phyloP scores from a whole-genome alignment of 2,329 filamentous ascomycete species.

The Botrytis deweyae region DNA sequence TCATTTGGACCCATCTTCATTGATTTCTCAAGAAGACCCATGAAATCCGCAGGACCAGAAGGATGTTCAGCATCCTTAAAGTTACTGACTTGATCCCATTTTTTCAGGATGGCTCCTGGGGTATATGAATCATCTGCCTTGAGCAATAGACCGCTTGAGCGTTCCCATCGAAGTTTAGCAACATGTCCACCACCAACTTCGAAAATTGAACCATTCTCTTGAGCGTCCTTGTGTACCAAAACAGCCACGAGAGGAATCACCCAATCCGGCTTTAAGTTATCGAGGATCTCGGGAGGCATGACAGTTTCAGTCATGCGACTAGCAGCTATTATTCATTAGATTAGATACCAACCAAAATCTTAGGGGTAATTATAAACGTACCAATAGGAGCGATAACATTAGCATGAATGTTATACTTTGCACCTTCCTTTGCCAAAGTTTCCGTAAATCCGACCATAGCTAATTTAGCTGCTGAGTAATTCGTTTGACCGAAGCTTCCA shows the following conservation, averaged over 20 bases:
- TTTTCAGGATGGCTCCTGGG: slow-evolving; percentile 80
- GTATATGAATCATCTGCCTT: slow-evolving; percentile 88
- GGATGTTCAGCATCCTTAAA: slow-evolving; percentile 84
- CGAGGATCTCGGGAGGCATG: slow-evolving; percentile 90
- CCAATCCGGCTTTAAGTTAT: slow-evolving; percentile 79
- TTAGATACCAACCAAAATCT: slow-evolving; percentile 26
- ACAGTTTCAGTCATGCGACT: slow-evolving; percentile 94
- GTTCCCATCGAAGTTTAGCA: slow-evolving; percentile 94
- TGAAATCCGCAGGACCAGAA: slow-evolving; percentile 81
- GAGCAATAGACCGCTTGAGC: slow-evolving; percentile 81
- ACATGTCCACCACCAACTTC: slow-evolving; percentile 91
- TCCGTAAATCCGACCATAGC: slow-evolving; percentile 96
- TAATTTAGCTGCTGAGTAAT: slow-evolving; percentile 96
- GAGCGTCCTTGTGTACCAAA: slow-evolving; percentile 78
- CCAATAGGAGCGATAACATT: slow-evolving; percentile 91
- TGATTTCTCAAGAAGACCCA: slow-evolving; percentile 80
- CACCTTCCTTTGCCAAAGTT: slow-evolving; percentile 94
- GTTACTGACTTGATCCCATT: slow-evolving; percentile 85
- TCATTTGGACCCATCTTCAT: slow-evolving; percentile 73
- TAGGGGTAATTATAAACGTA: slow-evolving; percentile 24
- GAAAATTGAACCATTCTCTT: slow-evolving; percentile 85
- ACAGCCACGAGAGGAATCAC: slow-evolving; percentile 89
- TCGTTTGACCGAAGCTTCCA: slow-evolving; percentile 92
- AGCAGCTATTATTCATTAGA: slow-evolving; percentile 57
- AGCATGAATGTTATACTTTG: slow-evolving; percentile 95